Evolutionary conservation across 2,329 filamentous ascomycete species (phyloP).

Genomic region (Drechslerella stenobrocha): DNA sequence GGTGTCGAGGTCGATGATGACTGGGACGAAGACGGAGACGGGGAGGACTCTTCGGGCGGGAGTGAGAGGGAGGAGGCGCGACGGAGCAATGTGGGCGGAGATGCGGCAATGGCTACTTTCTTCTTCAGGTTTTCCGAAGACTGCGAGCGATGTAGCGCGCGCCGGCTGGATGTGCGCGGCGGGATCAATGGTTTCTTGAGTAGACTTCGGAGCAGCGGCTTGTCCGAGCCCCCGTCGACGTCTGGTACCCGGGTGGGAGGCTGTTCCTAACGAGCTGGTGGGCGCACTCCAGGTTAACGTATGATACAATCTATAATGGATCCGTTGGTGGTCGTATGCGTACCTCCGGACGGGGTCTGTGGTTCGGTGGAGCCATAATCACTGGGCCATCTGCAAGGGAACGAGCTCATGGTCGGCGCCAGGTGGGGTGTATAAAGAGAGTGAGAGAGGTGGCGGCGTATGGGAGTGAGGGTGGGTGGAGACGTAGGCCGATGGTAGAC

Average conservation of each 20-base stretch:
- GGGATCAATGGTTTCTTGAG: slow-evolving; percentile 35
- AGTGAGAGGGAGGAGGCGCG: slow-evolving; percentile 31
- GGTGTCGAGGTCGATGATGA: not conserved
- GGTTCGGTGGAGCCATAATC: not conserved
- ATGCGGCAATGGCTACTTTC: not conserved
- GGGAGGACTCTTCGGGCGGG: slow-evolving; percentile 6
- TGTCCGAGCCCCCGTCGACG: slow-evolving; percentile 29
- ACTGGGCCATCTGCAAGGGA: not conserved
- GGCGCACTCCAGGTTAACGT: not conserved
- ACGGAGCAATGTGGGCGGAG: slow-evolving; percentile 1
- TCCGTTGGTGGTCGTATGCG: no score
- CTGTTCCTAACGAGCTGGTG: not conserved
- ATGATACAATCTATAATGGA: not conserved
- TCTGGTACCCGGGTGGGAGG: not conserved
- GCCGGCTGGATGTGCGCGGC: slow-evolving; percentile 27
- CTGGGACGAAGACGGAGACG: not conserved
- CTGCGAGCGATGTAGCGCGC: slow-evolving; percentile 21
- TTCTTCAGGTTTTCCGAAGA: slow-evolving; percentile 27
- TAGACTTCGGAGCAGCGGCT: slow-evolving; percentile 18
- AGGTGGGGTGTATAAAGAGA: not conserved
- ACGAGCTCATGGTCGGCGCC: slow-evolving; percentile 8
- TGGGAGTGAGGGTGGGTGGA: no score
- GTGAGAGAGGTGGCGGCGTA: no score
- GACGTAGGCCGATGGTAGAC: no score
- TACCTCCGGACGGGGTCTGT: not conserved